A percentile compares a stretch with the other conserved stretches of the same genome.
These are phyloP conservation scores for Trypanosoma boissoni DNA, from an alignment of 208 protist genomes.

Conservation along the genomic window DNA sequence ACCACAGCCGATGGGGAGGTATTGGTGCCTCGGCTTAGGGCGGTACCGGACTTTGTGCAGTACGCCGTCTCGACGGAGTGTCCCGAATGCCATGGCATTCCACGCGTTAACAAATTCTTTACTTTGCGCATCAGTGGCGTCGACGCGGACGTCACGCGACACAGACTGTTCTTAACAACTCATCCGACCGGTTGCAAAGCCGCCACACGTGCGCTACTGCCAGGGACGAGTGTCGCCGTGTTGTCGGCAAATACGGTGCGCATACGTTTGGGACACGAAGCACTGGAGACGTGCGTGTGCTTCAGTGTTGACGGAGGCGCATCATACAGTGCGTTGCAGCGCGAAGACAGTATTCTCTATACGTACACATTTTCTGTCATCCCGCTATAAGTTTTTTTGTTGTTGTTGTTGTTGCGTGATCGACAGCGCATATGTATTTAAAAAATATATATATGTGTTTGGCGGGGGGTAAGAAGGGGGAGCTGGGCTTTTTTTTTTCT, in stretches of 20 bases:
- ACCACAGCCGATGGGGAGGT: background rate
- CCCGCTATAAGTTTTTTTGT: background rate
- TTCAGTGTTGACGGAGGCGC: slow-evolving; percentile 15
- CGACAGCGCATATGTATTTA: background rate
- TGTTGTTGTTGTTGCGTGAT: background rate
- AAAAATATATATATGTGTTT: slow-evolving; percentile 15
- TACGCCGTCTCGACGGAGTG: slow-evolving; percentile 25
- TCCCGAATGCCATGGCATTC: slow-evolving; percentile 11
- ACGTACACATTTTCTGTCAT: slow-evolving; percentile 5
- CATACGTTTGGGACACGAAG: background rate
- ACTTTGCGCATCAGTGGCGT: slow-evolving; percentile 17
- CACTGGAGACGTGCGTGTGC: slow-evolving; percentile 10
- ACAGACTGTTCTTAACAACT: slow-evolving; percentile 20
- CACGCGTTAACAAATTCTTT: slow-evolving; percentile 9
- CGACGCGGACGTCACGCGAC: background rate
- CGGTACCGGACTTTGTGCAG: slow-evolving; percentile 18
- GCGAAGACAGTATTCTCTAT: slow-evolving; percentile 12
- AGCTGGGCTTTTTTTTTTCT: slow-evolving; percentile 5
- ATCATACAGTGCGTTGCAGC: slow-evolving; percentile 11
- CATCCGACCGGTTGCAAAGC: slow-evolving; percentile 11
- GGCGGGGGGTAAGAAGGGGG: background rate
- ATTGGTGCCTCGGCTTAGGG: background rate
- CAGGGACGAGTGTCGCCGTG: slow-evolving; percentile 11
- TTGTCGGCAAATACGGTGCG: slow-evolving; percentile 7
- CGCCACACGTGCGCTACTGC: background rate